These are phyloP conservation scores for Theobroma grandiflorum DNA, from an alignment of 441 rosid genomes.

Conservation along the genomic window DNA sequence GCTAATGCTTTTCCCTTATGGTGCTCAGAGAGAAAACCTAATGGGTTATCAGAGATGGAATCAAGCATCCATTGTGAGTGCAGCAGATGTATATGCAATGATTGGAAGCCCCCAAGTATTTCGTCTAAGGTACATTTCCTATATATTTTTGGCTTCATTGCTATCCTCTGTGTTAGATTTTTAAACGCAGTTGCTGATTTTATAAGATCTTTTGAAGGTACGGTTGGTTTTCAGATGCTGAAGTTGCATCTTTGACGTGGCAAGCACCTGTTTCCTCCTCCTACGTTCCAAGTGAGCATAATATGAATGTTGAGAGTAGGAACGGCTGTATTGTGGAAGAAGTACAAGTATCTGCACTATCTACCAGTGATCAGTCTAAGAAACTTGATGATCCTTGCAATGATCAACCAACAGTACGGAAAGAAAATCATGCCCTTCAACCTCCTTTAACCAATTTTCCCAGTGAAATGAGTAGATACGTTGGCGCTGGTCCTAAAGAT, in stretches of 20 bases:
- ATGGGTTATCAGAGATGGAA: conserved; percentile 75
- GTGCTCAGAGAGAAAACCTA: conserved; percentile 67
- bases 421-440: conserved; percentile 38
- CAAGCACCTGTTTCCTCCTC: conserved; percentile 47
- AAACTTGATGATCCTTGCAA: conserved; percentile 43
- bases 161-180: conserved; percentile 25
- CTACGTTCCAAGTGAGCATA: conserved; percentile 47
- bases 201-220: conserved; percentile 65
- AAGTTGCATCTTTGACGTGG: conserved; percentile 45
- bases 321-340: conserved; percentile 43
- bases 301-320: conserved; percentile 45
- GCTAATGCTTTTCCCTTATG: conserved; percentile 82
- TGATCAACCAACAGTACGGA: conserved; percentile 41
- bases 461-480: conserved; percentile 31
- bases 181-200: conserved; percentile 25
- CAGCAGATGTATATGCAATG: conserved; percentile 70
- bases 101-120: conserved; percentile 81
- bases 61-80: conserved; percentile 66
- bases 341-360: conserved; percentile 38
- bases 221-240: conserved; percentile 80
- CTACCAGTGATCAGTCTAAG: conserved; percentile 43
- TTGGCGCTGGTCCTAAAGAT: conserved; percentile 33
- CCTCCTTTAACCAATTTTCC: conserved; percentile 28
- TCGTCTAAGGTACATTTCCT: conserved; percentile 79
- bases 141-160: conserved; percentile 29